These are phyloP conservation scores for Arachis hypogaea DNA, from an alignment of 306 rosid species.

Conservation along the genomic window DNA sequence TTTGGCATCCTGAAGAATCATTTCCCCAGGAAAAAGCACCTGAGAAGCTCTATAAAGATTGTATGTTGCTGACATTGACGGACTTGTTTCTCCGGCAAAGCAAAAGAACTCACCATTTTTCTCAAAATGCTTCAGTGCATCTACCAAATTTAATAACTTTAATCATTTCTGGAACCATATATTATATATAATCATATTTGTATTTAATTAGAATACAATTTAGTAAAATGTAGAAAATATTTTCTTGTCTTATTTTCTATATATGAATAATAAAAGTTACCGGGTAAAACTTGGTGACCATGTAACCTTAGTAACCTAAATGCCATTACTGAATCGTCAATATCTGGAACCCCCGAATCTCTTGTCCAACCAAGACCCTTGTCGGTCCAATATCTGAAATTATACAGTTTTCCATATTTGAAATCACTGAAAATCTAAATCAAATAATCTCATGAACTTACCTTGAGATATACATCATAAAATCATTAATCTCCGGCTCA, in stretches of 20 bases:
- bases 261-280: constrained; percentile 35
- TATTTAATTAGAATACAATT: no score
- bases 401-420: no score
- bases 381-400: constrained; percentile 70
- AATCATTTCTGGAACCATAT: neutral
- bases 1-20: constrained; percentile 62
- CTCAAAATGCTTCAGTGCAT: constrained; percentile 61
- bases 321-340: constrained; percentile 92
- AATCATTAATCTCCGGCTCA: constrained; percentile 54
- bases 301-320: constrained; percentile 70
- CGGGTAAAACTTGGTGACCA: constrained; percentile 64
- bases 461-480: constrained; percentile 56
- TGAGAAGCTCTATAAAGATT: constrained; percentile 72
- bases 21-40: constrained; percentile 63
- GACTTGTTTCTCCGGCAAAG: constrained; percentile 65
- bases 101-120: constrained; percentile 64
- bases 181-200: no score
- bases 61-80: constrained; percentile 73
- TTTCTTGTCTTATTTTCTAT: no score
- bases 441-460: constrained; percentile 14
- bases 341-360: constrained; percentile 69
- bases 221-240: neutral
- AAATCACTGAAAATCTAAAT: neutral
- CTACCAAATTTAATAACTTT: constrained; percentile 35
- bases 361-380: constrained; percentile 92